Evolutionary conservation across 805 yeast species (phyloP), one percentile per base, ranked within the genome.

Genomic region (Suhomyces sp.): DNA sequence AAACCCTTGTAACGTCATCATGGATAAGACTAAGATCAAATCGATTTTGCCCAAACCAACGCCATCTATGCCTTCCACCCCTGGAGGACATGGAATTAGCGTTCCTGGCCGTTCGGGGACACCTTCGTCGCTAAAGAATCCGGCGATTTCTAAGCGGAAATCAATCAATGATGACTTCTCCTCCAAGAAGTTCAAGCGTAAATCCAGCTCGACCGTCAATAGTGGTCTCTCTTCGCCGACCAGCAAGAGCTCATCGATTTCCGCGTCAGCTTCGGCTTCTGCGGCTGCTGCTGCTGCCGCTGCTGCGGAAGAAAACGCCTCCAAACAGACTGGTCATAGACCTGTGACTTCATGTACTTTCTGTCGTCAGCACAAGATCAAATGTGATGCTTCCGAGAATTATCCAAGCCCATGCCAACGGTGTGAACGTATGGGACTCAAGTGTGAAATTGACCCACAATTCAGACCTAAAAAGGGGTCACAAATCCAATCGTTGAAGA

Each of bases 341-440:
- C 96, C 96, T 0, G 95, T 88, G 2, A 87, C 95, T 0, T 83
- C 95, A 3, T 90, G 97, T 55, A 86, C 96, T 0, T 93, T 88
- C 56, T 90, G 97, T 54, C 77, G 97, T 33, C 96, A 90, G 55
- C 96, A 88, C 58, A 90, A 90, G 60, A 88, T 90, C 57, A 84
- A 83, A 54, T 90, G 97, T 61, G 87, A 90, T 54, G 97, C 97
- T 1, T 76, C 87, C 3, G 90, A 83, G 15, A 77, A 81, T 43
- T 83, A 75, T 46, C 96, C 96, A 0, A 66, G 69, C 5, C 84
- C 96, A 0, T 90, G 97, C 57, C 74, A 83, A 12, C 62, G 96
- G 41, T 90, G 97, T 62, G 81, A 78, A 35, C 72, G 83, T 52
- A 83, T 85, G 85, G 81, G 79, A 2, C 66, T 88, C 24, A 74